Base-by-base conservation (phyloP, 2,329 filamentous ascomycete species). In the Aspergillus tubingensis region DNA sequence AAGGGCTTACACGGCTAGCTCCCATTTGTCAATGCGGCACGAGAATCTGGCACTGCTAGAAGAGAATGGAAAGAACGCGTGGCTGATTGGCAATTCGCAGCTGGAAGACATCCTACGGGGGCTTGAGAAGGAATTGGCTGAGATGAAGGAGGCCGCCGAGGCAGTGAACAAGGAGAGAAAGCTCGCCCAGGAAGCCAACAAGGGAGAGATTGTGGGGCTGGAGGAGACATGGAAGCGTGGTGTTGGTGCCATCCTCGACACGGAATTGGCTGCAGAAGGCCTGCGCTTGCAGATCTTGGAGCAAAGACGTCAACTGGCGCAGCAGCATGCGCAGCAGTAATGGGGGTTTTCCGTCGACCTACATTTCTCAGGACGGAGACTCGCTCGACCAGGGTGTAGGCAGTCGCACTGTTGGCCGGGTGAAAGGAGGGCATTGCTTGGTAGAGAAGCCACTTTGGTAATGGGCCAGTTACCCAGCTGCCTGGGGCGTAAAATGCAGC, bases 31-130 rank as follows among this genome's bases (percentile, higher is more conserved):
- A 2, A 79, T 78, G 54, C 79, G 86, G 25, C 76, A 83, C 54
- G 81, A 83, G 47, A 86, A 88, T 76, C 85, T 96, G 17, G 80
- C 82, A 1, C 82, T 96, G n/a, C 85, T 96, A 19, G 91, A 95
- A 69, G 83, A 83, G 54, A 88, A 88, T 76, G 95, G 94, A 67
- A 91, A 91, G 78, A 96, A 96, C 75, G 89, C 91, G 8, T 98
- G 95, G 94, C 82, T 99, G 58, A 84, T 96, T 8, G 86, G 86
- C 5, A 99, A 99, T 76, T 86, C 88, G 68, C 87, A 91, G 67
- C 76, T 92, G 19, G 94, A 97, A 77, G 85, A 86, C 47, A 84
- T 91, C 44, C 77, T 96, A 54, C 83, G 83, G 54, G 76, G 76
- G 11, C 71, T 96, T 25, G 94, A 98, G 81, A 81, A 82, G 48